Conservation (phyloP, 2,329 filamentous ascomycete genomes). For the Plenodomus tracheiphilus region DNA sequence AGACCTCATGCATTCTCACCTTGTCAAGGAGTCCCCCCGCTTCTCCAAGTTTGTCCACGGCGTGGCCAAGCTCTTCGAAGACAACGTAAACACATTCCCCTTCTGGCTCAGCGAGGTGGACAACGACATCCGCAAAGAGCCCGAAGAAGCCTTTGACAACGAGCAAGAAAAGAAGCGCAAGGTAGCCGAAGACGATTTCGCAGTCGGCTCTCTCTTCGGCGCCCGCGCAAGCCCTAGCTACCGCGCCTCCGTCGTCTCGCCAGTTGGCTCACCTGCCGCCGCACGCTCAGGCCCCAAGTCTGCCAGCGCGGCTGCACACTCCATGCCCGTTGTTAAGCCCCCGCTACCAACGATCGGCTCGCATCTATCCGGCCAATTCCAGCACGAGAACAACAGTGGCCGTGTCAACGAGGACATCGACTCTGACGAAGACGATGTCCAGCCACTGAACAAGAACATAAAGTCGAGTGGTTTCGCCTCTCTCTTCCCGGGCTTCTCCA, state of each 20-base stretch:
- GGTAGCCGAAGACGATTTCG: conserved; percentile 82
- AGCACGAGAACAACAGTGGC: conserved; percentile 30
- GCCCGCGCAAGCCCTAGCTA: conserved; percentile 48
- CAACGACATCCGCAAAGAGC: conserved; percentile 90
- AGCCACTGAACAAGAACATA: conserved; percentile 26
- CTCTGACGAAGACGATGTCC: conserved; percentile 53
- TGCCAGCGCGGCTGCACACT: conserved; percentile 21
- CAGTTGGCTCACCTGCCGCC: conserved; percentile 62
- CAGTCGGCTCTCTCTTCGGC: conserved; percentile 85
- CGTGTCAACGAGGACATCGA: conserved; percentile 52
- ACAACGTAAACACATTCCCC: conserved; percentile 92
- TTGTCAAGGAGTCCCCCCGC: conserved; percentile 83
- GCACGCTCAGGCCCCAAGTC: conserved; percentile 28
- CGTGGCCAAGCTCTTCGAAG: conserved; percentile 84
- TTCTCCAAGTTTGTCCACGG: conserved; percentile 99
- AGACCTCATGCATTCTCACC: conserved; percentile 88
- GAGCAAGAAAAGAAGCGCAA: conserved; percentile 84
- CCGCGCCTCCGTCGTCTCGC: conserved; percentile 63
- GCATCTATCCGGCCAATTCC: conserved; percentile 12
- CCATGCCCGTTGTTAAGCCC: conserved; percentile 21
- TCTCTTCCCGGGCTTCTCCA: conserved; percentile 80
- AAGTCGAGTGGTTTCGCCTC: conserved; percentile 65
- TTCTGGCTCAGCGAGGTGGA: conserved; percentile 95
- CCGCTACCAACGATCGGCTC: conserved; percentile 19
- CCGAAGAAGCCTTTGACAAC: conserved; percentile 85